Base-by-base conservation (phyloP, 768 basidiomycete species). In the Arthromyces matolae region DNA sequence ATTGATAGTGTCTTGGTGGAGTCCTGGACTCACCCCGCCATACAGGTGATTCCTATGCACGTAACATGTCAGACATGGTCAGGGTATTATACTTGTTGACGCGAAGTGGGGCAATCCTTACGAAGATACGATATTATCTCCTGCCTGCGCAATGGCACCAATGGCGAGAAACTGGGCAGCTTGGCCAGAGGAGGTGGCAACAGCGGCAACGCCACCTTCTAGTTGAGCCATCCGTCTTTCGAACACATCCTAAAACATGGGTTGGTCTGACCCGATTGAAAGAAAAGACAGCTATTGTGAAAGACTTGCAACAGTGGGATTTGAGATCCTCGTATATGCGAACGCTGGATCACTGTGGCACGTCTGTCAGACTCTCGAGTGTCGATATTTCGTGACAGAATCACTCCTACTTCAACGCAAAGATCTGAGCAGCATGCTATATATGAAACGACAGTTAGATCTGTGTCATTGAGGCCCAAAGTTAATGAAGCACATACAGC, bases 41-140 rank as follows among this genome's bases (percentile, higher is more conserved):
- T 87, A 88, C 14, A 88, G 69, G 57, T 71, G 78, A 8, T 83
- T 78, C 1, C 80, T 84, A n/a, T n/a, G n/a, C n/a, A n/a, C n/a
- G n/a, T n/a, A n/a, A n/a, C n/a, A n/a, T n/a, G n/a, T n/a, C 38
- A n/a, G n/a, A n/a, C n/a, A n/a, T n/a, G n/a, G n/a, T n/a, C n/a
- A n/a, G n/a, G 8, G n/a, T n/a, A n/a, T n/a, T n/a, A n/a, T n/a
- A n/a, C n/a, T n/a, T n/a, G n/a, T n/a, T n/a, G n/a, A n/a, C n/a
- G n/a, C n/a, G n/a, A 10, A n/a, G 9, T 1, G 23, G n/a, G 9
- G 20, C 14, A 8, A 14, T 3, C 68, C 80, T 64, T 51, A 84
- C 80, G 83, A 78, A 2, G 84, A 78, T 5, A 91, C 79, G 45
- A 90, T 86, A 60, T 91, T 92, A 58, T 91, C 89, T 0, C 89